These are phyloP conservation scores for Corniculantispora saksenae DNA, from an alignment of 2,329 filamentous ascomycete genomes.

Conservation along the genomic window DNA sequence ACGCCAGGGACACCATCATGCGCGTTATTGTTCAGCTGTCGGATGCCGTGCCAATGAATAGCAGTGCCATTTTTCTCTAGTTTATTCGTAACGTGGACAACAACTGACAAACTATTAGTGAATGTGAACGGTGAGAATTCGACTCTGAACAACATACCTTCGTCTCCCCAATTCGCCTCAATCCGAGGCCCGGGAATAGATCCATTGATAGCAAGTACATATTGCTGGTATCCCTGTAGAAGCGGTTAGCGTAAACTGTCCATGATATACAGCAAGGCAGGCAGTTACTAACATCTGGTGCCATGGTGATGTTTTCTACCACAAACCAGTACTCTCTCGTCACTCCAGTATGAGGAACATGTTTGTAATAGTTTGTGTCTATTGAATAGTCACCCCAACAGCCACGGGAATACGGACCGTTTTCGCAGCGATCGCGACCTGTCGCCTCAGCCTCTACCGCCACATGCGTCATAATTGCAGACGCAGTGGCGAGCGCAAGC, in stretches of 20 bases:
- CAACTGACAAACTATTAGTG: neutral
- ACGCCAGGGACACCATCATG: constrained; percentile 57
- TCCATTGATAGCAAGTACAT: constrained; percentile 53
- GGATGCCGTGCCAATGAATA: constrained; percentile 65
- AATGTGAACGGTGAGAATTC: neutral
- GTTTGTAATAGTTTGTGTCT: constrained; percentile 46
- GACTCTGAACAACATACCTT: neutral
- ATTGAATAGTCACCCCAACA: constrained; percentile 51
- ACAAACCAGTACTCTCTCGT: constrained; percentile 51
- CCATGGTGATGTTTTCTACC: constrained; percentile 40
- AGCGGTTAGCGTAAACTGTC: neutral
- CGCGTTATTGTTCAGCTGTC: constrained; percentile 54
- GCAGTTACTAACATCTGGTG: constrained; percentile 38
- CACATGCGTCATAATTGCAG: neutral
- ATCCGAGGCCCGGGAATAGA: constrained; percentile 61
- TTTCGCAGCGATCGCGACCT: neutral
- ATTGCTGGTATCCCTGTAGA: constrained; percentile 38
- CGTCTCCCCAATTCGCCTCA: constrained; percentile 52
- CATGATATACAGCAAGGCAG: neutral
- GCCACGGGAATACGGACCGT: neutral
- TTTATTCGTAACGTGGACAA: constrained; percentile 53
- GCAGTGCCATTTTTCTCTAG: constrained; percentile 60
- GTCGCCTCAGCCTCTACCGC: neutral
- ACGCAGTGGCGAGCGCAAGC: neutral
- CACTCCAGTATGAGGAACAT: constrained; percentile 48